Evolutionary conservation across 352 stramenopile species (phyloP).

Genomic region (Phytophthora colocasiae): DNA sequence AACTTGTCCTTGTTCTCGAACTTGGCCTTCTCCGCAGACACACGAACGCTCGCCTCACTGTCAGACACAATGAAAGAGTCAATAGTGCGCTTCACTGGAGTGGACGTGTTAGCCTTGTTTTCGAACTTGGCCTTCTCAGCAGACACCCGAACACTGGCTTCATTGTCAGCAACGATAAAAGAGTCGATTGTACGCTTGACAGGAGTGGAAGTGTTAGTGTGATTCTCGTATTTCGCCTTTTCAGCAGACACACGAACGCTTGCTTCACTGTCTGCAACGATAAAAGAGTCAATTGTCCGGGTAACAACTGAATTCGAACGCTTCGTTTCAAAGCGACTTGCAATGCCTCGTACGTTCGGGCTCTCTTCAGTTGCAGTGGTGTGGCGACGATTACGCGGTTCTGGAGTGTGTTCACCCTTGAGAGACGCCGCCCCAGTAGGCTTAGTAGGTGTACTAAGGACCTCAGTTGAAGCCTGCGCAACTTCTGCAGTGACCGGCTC

Average conservation of each 20-base stretch:
- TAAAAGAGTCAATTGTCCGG: conserved; percentile 44
- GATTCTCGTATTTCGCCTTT: conserved; percentile 42
- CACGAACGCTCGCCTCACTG: conserved; percentile 32
- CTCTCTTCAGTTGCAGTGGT: conserved; percentile 22
- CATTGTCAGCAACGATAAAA: conserved; percentile 34
- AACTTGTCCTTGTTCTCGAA: conserved; percentile 31
- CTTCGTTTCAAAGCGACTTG: conserved; percentile 71
- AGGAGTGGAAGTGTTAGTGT: conserved; percentile 21
- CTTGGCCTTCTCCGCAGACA: conserved; percentile 37
- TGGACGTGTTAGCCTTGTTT: conserved; percentile 8
- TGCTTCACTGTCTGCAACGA: conserved; percentile 35
- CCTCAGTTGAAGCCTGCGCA: conserved; percentile 1
- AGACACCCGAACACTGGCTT: conserved; percentile 39
- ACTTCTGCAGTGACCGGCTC: conserved; percentile 4
- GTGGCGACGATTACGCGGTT: conserved; percentile 22
- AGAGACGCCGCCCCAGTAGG: conserved; percentile 2
- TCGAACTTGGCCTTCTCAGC: conserved; percentile 43
- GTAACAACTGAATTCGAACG: conserved; percentile 59
- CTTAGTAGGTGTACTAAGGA: conserved; percentile 19
- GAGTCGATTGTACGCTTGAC: conserved; percentile 38
- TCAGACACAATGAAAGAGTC: conserved; percentile 34
- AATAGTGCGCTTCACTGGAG: conserved; percentile 26
- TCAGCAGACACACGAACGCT: conserved; percentile 43
- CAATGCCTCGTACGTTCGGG: conserved; percentile 53
- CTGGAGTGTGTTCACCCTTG: neutral